These are phyloP conservation scores for Diospyros kaki DNA, from an alignment of 148 eudicot species.

Conservation along the genomic window DNA sequence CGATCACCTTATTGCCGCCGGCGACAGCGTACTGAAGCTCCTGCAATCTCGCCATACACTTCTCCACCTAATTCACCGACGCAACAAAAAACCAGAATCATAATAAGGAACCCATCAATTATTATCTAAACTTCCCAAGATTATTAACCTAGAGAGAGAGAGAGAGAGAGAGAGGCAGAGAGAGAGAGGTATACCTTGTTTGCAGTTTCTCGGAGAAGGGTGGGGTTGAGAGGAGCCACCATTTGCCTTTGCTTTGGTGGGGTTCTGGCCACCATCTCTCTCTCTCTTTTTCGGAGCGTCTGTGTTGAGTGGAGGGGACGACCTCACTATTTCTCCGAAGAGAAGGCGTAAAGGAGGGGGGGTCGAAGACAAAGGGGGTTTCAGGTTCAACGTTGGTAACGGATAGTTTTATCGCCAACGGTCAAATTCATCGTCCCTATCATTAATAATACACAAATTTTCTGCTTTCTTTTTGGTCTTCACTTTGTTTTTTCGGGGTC, in stretches of 20 bases:
- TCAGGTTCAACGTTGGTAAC: constrained; percentile 8
- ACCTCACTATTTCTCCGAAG: constrained; percentile 15
- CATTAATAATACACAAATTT: neutral
- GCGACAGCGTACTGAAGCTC: constrained; percentile 83
- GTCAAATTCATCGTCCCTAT: constrained; percentile 4
- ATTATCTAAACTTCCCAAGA: neutral
- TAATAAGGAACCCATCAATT: neutral
- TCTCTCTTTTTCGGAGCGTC: neutral
- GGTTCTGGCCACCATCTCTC: constrained; percentile 82
- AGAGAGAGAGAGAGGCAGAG: neutral
- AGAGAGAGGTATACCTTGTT: constrained; percentile 49
- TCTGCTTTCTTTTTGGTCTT: no score
- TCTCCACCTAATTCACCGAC: constrained; percentile 58
- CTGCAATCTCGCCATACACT: constrained; percentile 85
- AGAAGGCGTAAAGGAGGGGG: constrained; percentile 7
- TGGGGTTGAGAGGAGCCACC: constrained; percentile 80
- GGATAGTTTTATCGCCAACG: constrained; percentile 18
- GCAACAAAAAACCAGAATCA: neutral
- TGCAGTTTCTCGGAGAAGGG: constrained; percentile 64
- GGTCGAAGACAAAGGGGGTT: neutral
- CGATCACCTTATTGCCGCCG: constrained; percentile 63
- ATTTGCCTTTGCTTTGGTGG: constrained; percentile 58
- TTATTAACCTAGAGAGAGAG: neutral
- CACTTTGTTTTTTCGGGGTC: no score
- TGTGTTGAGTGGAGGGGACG: no score